Conservation (phyloP, 2,329 filamentous ascomycete genomes). For the Ciborinia camelliae region DNA sequence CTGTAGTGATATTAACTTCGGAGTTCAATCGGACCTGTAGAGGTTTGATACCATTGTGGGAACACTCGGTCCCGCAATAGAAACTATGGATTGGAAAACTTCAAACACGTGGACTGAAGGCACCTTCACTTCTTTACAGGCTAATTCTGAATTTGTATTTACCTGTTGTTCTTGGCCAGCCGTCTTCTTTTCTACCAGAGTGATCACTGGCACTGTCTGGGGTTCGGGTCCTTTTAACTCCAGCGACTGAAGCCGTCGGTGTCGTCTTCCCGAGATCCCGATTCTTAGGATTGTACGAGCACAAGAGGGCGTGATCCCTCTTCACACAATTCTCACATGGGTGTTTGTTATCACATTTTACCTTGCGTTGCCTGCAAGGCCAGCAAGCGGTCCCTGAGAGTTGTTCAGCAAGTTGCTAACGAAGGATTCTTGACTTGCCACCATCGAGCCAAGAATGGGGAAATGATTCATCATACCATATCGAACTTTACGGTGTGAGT, state of each 20-base stretch:
- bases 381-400: slow-evolving; percentile 47
- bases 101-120: neutral
- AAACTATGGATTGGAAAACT: neutral
- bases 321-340: slow-evolving; percentile 67
- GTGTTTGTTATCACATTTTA: slow-evolving; percentile 67
- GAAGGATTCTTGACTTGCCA: slow-evolving; percentile 6
- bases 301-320: slow-evolving; percentile 60
- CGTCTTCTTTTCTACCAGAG: slow-evolving; percentile 32
- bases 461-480: slow-evolving; percentile 51
- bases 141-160: slow-evolving; percentile 16
- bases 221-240: slow-evolving; percentile 32
- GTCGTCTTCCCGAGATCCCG: slow-evolving; percentile 26
- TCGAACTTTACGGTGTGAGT: slow-evolving; percentile 65
- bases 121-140: neutral
- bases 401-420: slow-evolving; percentile 20
- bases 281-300: slow-evolving; percentile 64
- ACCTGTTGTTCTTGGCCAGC: slow-evolving; percentile 37
- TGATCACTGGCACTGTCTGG: slow-evolving; percentile 34
- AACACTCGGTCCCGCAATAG: neutral
- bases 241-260: slow-evolving; percentile 24
- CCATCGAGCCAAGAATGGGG: slow-evolving; percentile 11
- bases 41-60: neutral
- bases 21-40: slow-evolving; percentile 12
- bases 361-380: slow-evolving; percentile 65
- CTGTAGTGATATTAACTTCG: slow-evolving; percentile 29